Percentiles rank a stretch among this genome's conserved stretches.
These are phyloP conservation scores for Hortaea werneckii DNA, from an alignment of 2,329 filamentous ascomycete genomes.

Conservation along the genomic window DNA sequence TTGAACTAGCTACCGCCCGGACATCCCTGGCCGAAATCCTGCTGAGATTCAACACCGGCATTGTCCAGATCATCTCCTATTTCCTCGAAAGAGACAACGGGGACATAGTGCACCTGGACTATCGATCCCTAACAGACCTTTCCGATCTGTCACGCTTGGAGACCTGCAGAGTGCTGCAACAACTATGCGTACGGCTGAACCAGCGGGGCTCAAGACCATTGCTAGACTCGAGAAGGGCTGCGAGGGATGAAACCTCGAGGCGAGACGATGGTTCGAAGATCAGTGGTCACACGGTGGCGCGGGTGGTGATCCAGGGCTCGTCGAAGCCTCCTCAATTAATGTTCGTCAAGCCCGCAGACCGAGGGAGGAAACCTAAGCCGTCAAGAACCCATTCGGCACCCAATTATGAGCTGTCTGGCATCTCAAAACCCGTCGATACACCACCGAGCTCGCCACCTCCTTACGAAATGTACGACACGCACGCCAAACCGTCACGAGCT, in stretches of 20 bases:
- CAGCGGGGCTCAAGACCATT: too few species aligned
- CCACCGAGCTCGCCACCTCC: conserved; percentile 4
- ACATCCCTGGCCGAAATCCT: conserved; percentile 36
- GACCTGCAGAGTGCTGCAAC: conserved; percentile 31
- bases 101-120: conserved; percentile 28
- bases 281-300: conserved; percentile 16
- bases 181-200: conserved; percentile 25
- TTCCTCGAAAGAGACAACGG: conserved; percentile 31
- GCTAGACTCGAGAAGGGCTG: too few species aligned
- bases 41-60: conserved; percentile 37
- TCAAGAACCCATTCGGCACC: too few species aligned
- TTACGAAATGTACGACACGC: background rate
- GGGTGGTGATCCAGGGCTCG: conserved; percentile 21
- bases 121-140: conserved; percentile 33
- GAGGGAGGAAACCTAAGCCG: conserved; percentile 9
- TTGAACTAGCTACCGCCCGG: conserved; percentile 34
- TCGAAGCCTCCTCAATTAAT: conserved; percentile 18
- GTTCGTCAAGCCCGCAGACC: conserved; percentile 15
- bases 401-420: too few species aligned
- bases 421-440: too few species aligned
- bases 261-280: too few species aligned
- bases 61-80: conserved; percentile 36
- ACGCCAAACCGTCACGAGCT: too few species aligned
- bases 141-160: conserved; percentile 38
- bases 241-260: too few species aligned